Conservation (phyloP, 257 asterid species). For the Solanum gracilifrons region DNA sequence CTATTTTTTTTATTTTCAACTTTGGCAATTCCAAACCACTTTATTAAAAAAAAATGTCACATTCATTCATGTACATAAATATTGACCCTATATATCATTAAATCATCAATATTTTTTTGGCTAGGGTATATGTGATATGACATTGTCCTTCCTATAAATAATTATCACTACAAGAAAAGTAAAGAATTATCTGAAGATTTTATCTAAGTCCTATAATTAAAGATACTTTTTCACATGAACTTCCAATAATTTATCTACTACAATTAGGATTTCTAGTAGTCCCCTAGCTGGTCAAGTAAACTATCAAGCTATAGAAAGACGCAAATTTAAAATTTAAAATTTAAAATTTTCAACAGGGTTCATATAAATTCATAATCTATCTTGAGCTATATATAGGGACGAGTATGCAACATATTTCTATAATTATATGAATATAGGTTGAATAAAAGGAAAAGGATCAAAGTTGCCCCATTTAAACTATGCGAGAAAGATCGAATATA, state of each 20-base stretch:
- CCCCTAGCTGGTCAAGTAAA: neutral
- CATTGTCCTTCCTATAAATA: neutral
- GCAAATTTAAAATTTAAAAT: neutral
- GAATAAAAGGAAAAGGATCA: neutral
- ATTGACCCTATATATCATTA: neutral
- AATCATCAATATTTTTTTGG: neutral
- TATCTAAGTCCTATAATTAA: neutral
- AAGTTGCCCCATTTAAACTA: neutral
- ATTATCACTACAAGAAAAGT: no score
- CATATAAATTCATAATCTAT: neutral
- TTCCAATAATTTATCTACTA: no score
- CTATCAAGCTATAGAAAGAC: neutral
- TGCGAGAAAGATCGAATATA: neutral
- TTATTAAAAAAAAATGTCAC: neutral
- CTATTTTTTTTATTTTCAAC: neutral
- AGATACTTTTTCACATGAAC: neutral
- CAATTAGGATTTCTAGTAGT: no score
- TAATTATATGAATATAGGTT: neutral
- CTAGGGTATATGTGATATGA: neutral
- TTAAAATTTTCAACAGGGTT: neutral
- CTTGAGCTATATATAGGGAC: neutral
- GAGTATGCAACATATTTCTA: neutral
- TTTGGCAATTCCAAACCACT: neutral
- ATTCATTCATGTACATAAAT: neutral
- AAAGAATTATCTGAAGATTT: no score